These are phyloP conservation scores for Sclerotinia borealis DNA, from an alignment of 2,329 filamentous ascomycete genomes.

Conservation along the genomic window DNA sequence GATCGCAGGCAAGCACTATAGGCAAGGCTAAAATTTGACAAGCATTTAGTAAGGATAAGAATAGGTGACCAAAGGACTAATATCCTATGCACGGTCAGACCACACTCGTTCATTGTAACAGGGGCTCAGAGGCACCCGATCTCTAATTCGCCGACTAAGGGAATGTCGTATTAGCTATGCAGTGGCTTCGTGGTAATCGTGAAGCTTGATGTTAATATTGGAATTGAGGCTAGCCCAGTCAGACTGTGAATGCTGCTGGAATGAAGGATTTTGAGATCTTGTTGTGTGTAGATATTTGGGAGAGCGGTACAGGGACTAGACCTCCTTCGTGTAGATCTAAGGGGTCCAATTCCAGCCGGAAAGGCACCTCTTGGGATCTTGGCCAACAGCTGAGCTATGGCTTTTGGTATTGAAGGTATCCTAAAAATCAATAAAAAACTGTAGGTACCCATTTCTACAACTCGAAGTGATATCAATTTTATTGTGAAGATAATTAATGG, in stretches of 20 bases:
- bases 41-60: slow-evolving; percentile 2
- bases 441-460: slow-evolving; percentile 4
- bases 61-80: slow-evolving; percentile 4
- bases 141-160: slow-evolving; percentile 10
- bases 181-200: slow-evolving; percentile 8
- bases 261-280: slow-evolving; percentile 1
- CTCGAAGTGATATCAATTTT: not conserved
- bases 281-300: not conserved
- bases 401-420: not conserved
- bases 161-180: slow-evolving; percentile 11
- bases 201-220: slow-evolving; percentile 6
- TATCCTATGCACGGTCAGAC: slow-evolving; percentile 11
- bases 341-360: not conserved
- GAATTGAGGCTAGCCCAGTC: slow-evolving; percentile 6
- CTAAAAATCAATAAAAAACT: slow-evolving; percentile 2
- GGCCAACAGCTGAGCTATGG: slow-evolving; percentile 5
- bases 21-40: slow-evolving; percentile 3
- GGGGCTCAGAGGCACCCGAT: slow-evolving; percentile 1
- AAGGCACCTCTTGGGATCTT: not conserved
- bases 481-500: slow-evolving; percentile 1
- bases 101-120: not conserved
- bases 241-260: not conserved
- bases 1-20: not conserved
- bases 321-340: slow-evolving; percentile 12
- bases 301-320: not conserved